Base-by-base conservation (phyloP, 305 asterid genomes). In the Fraxinus xanthoxyloides region DNA sequence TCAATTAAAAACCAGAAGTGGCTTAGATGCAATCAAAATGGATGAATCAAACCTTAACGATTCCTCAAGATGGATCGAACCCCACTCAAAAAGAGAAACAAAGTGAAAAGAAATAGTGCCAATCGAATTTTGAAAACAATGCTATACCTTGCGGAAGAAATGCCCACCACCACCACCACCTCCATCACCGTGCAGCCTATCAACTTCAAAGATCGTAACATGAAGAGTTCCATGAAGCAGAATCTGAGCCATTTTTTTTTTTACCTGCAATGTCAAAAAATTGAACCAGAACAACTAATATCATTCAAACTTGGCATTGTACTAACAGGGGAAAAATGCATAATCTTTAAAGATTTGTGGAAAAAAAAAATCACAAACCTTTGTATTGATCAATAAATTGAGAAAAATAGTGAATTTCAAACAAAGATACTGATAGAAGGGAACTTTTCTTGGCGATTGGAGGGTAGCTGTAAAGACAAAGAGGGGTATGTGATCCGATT, bases 181-280 rank as follows among this genome's bases (percentile, higher is more conserved):
- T 7, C 35, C 73, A 9, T 10, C 13, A 89, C 90, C 87, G 0
- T 77, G 87, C 72, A 94, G 86, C 82, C 84, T 88, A 80, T 92
- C 97, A 67, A 93, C 90, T 89, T 92, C 98, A 70, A 82, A 92
- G 82, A 92, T 84, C 4, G 34, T 48, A 13, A 72, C 23, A 9
- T 82, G 73, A 24, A 30, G 48, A 65, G 21, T 73, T 13, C 82
- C 76, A 38, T 76, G 61, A 40, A 13, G 21, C 61, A 38, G 67
- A 23, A 26, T 76, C n/a, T 46, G 38, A 76, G 95, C 88, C 98
- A 94, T 94, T 79, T 23, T 67, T 48, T 48, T 17, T 34, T 5
- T 0, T 26, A 28, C 32, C 23, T 80, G 73, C 72, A 54, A 54
- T 63, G 5, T 12, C 15, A 28, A 4, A 65, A 65, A 67, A 13